These are phyloP conservation scores for Metschnikowia borealis DNA, from an alignment of 805 yeast species.

Conservation along the genomic window DNA sequence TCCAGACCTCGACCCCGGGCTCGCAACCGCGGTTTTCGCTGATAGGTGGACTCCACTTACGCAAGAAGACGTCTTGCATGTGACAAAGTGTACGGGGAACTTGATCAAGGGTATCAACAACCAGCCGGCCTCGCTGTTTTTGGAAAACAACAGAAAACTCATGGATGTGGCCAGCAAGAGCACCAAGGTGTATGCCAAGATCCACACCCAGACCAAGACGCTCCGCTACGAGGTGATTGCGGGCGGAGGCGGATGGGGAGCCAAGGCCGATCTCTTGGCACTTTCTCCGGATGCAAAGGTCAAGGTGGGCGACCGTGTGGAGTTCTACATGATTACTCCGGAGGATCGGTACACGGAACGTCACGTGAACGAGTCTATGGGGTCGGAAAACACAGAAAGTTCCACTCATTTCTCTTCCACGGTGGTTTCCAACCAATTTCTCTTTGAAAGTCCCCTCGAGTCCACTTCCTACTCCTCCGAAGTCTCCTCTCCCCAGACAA, in stretches of 20 bases:
- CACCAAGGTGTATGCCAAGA: constrained; percentile 38
- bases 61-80: constrained; percentile 25
- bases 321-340: constrained; percentile 45
- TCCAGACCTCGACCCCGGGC: constrained; percentile 17
- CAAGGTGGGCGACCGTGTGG: constrained; percentile 42
- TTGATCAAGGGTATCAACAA: constrained; percentile 54
- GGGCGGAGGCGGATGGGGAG: constrained; percentile 78
- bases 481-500: constrained; percentile 4
- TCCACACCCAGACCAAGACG: constrained; percentile 15
- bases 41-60: constrained; percentile 36
- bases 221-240: constrained; percentile 53
- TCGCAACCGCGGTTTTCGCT: constrained; percentile 5
- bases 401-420: neutral
- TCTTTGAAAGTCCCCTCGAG: constrained; percentile 33
- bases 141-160: constrained; percentile 44
- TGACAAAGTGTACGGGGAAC: constrained; percentile 54
- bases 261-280: constrained; percentile 61
- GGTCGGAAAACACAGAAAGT: neutral
- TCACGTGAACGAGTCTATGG: too few relatives aligned
- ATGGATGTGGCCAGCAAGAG: constrained; percentile 40
- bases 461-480: constrained; percentile 21
- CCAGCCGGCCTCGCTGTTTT: constrained; percentile 52
- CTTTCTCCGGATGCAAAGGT: constrained; percentile 54
- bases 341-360: constrained; percentile 19
- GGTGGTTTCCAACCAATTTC: constrained; percentile 10